Conservation (phyloP, 805 yeast species). For the Zygosaccharomyces gambellarensis region DNA sequence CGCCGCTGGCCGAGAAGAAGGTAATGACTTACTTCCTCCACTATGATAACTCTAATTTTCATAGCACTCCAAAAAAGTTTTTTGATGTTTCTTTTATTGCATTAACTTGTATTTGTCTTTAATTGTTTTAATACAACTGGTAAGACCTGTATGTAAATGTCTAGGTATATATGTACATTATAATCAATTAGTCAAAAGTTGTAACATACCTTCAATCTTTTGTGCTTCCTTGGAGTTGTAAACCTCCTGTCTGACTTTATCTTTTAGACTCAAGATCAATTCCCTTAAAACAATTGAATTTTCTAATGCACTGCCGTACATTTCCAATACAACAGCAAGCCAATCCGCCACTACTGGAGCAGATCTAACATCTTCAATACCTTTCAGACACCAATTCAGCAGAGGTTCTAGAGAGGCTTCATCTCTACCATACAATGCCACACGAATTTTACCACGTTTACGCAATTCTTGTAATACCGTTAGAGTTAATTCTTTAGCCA, state of each 20-base stretch:
- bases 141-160: not conserved
- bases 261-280: slow-evolving; percentile 54
- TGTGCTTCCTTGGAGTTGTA: slow-evolving; percentile 81
- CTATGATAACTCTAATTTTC: not conserved
- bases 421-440: slow-evolving; percentile 77
- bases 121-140: slow-evolving; percentile 1
- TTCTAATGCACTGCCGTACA: slow-evolving; percentile 72
- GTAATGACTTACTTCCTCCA: slow-evolving; percentile 8
- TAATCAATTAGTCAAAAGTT: slow-evolving; percentile 53
- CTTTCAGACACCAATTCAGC: slow-evolving; percentile 73
- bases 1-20: slow-evolving; percentile 39
- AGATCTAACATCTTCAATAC: slow-evolving; percentile 75
- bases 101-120: not conserved
- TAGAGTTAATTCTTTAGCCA: slow-evolving; percentile 72
- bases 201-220: slow-evolving; percentile 89
- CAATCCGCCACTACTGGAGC: slow-evolving; percentile 60
- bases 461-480: slow-evolving; percentile 83
- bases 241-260: slow-evolving; percentile 63
- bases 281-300: slow-evolving; percentile 74
- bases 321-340: slow-evolving; percentile 62
- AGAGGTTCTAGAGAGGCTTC: slow-evolving; percentile 83
- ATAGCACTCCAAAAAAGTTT: not conserved
- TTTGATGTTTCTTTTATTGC: not conserved
- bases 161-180: not conserved
- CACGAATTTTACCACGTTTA: slow-evolving; percentile 80